These are phyloP conservation scores for Limonium bicolor DNA, from an alignment of 148 eudicot genomes.

Conservation along the genomic window DNA sequence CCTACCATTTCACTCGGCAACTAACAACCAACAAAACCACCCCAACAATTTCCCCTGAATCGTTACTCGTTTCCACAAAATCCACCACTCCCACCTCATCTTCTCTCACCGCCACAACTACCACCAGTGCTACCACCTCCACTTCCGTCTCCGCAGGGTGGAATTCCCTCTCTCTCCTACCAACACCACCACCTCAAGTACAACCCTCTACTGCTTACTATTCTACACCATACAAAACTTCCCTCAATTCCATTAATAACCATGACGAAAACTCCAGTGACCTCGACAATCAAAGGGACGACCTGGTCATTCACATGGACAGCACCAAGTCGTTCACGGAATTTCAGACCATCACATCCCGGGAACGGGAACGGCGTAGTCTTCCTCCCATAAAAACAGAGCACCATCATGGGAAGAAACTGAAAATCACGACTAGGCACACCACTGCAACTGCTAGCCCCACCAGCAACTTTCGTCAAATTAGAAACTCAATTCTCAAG, in stretches of 20 bases:
- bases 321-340: too few relatives aligned
- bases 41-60: background rate
- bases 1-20: slow-evolving; percentile 56
- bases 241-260: background rate
- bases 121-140: background rate
- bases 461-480: too few relatives aligned
- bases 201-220: background rate
- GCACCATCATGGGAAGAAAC: background rate
- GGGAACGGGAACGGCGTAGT: background rate
- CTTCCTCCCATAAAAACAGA: slow-evolving; percentile 3
- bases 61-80: too few relatives aligned
- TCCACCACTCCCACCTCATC: background rate
- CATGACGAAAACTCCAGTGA: background rate
- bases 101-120: background rate
- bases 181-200: background rate
- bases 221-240: background rate
- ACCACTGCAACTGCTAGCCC: too few relatives aligned
- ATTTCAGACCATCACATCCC: too few relatives aligned
- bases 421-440: background rate
- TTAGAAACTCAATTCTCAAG: background rate
- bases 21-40: slow-evolving; percentile 3
- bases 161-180: background rate
- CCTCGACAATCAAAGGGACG: background rate
- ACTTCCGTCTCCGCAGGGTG: background rate
- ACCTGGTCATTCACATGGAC: too few relatives aligned